Evolutionary conservation across 768 basidiomycete genomes (phyloP).

Genomic region (Rhodosporidiobolus sp.): DNA sequence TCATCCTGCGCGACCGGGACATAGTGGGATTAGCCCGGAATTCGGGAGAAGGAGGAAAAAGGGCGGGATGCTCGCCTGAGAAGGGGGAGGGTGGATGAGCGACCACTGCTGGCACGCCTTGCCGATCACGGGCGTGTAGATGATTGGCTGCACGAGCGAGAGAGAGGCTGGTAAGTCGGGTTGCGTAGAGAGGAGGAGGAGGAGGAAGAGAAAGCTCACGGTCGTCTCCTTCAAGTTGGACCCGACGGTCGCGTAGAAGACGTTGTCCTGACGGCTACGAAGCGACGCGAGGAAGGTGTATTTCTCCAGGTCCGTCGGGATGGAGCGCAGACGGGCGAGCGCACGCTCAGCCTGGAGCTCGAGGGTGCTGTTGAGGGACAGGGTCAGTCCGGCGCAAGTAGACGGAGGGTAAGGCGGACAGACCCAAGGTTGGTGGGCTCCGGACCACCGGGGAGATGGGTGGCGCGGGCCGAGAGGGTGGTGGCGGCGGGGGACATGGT

Average conservation of each 20-base stretch:
- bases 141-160: constrained; percentile 31
- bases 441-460: neutral
- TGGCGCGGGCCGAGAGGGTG: neutral
- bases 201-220: constrained; percentile 43
- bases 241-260: constrained; percentile 76
- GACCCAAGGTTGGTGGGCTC: constrained; percentile 8
- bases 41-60: too few relatives aligned
- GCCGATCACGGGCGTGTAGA: constrained; percentile 28
- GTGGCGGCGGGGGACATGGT: neutral
- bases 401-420: too few relatives aligned
- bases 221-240: constrained; percentile 58
- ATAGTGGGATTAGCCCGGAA: too few relatives aligned
- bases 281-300: constrained; percentile 78
- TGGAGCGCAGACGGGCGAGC: constrained; percentile 34
- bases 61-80: neutral
- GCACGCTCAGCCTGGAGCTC: constrained; percentile 40
- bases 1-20: neutral
- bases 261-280: constrained; percentile 65
- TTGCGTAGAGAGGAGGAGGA: neutral
- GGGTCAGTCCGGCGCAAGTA: neutral
- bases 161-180: too few relatives aligned
- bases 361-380: constrained; percentile 10
- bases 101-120: constrained; percentile 41
- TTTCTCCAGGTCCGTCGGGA: constrained; percentile 59
- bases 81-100: constrained; percentile 37